These are phyloP conservation scores for Aspergillus eucalypticola DNA, from an alignment of 2,329 filamentous ascomycete species.

Conservation along the genomic window DNA sequence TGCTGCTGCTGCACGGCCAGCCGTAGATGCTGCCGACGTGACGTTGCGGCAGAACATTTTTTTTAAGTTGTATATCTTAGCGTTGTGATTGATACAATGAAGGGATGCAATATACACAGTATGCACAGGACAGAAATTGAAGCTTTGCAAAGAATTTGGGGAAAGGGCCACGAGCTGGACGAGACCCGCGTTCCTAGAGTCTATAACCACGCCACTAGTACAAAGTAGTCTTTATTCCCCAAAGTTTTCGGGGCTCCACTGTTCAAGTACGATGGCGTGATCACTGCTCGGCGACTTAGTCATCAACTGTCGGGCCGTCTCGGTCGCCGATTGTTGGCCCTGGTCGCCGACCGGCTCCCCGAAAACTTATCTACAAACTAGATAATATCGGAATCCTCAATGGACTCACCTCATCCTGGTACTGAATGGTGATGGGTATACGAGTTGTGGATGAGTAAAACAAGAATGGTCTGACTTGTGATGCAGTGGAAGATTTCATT, in stretches of 20 bases:
- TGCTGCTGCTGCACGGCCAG: constrained; percentile 17
- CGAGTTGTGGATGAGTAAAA: too few relatives aligned
- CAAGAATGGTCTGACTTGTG: too few relatives aligned
- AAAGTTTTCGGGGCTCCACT: neutral
- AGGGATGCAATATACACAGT: too few relatives aligned
- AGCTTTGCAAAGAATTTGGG: too few relatives aligned
- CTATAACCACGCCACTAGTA: too few relatives aligned
- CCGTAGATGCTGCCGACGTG: constrained; percentile 26
- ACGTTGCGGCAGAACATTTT: constrained; percentile 31
- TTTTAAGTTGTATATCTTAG: neutral
- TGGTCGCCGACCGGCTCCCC: too few relatives aligned
- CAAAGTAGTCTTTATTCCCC: neutral
- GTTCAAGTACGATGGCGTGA: neutral
- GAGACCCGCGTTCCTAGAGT: too few relatives aligned
- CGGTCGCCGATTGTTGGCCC: neutral
- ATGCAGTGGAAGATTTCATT: too few relatives aligned
- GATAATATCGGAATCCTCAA: too few relatives aligned
- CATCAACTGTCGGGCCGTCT: neutral
- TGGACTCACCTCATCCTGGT: too few relatives aligned
- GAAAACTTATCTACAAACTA: too few relatives aligned
- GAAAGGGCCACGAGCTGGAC: neutral
- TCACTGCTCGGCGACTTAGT: neutral
- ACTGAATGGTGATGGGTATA: too few relatives aligned
- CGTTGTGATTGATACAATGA: neutral
- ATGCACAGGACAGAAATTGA: neutral